Base-by-base conservation (phyloP, 2,329 filamentous ascomycete species). In the Clathrospora elynae region DNA sequence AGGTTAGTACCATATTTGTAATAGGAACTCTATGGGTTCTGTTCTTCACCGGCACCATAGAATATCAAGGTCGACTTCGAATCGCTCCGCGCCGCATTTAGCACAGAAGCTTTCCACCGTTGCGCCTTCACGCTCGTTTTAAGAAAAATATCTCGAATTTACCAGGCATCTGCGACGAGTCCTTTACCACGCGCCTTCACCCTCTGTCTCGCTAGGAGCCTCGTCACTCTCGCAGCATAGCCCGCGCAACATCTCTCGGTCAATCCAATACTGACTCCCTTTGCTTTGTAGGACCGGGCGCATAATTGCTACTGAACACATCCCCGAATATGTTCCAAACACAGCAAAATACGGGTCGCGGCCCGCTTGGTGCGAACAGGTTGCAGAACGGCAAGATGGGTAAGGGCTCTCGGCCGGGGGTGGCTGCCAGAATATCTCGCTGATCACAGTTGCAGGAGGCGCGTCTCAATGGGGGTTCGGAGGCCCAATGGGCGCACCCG, bases 401-500 rank as follows among this genome's bases (percentile, higher is more conserved):
- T 80, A 67, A 59, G 66, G 29, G 42, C 19, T 13, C 12, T 31
- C 26, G n/a, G n/a, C n/a, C 26, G 6, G 7, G 25, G 18, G 30
- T 31, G 29, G 24, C 17, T 22, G 10, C 18, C 32, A 22, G 30
- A 12, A 14, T 26, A n/a, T 11, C 29, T 51, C 34, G 46, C 64
- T 67, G 44, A 67, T 45, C 10, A 16, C 23, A 42, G 17, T 30
- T 59, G 33, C 64, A 76, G 80, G 79, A 37, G 76, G 73, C 57
- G 76, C 75, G 58, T 74, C 78, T 49, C 78, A 78, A 62, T 83
- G 80, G 80, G 79, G 77, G 34, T 82, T 82, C 61, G 78, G 77
- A 34, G 67, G 77, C 40, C 77, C 78, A 29, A 75, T 78, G 61
- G 76, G 76, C 51, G 73, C 77, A 39, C 75, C 77, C 48, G 75